Conservation (phyloP, 345 rosid genomes). For the Draba incana region DNA sequence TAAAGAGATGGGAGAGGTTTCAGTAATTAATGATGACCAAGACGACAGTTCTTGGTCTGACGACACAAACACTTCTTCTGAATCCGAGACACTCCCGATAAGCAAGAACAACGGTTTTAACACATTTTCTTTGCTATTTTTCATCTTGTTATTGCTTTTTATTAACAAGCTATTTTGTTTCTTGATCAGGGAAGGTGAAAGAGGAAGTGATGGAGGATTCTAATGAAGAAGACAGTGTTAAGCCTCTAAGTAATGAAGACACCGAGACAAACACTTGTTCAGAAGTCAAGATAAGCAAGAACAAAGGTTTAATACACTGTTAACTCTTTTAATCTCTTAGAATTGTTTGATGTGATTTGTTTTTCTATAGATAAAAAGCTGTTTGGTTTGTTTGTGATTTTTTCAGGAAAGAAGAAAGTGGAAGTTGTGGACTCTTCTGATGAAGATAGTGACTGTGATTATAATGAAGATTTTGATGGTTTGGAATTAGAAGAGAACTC, state of each 20-base stretch:
- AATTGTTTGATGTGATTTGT: constrained; percentile 1
- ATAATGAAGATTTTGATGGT: constrained; percentile 6
- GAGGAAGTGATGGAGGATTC: constrained; percentile 15
- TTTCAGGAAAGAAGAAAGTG: constrained; percentile 7
- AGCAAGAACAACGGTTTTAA: constrained; percentile 16
- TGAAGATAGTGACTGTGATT: constrained; percentile 11
- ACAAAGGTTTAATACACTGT: constrained; percentile 6
- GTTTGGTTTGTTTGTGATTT: constrained; percentile 19
- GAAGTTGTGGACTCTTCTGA: constrained; percentile 4
- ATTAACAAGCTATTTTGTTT: background rate
- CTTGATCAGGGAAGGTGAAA: constrained; percentile 23
- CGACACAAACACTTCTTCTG: constrained; percentile 12
- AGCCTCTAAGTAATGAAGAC: background rate
- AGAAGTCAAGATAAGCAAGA: constrained; percentile 1
- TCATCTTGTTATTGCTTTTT: constrained; percentile 10
- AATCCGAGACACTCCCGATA: background rate
- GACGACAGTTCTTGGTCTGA: background rate
- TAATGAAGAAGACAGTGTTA: background rate
- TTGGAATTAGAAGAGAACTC: background rate
- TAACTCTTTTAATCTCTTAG: constrained; percentile 3
- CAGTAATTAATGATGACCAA: background rate
- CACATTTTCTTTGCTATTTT: background rate
- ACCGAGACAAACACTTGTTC: constrained; percentile 7
- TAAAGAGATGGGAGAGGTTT: constrained; percentile 14
- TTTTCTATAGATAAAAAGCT: background rate